Conservation (phyloP, 306 rosid species). For the Cicer cuneatum region DNA sequence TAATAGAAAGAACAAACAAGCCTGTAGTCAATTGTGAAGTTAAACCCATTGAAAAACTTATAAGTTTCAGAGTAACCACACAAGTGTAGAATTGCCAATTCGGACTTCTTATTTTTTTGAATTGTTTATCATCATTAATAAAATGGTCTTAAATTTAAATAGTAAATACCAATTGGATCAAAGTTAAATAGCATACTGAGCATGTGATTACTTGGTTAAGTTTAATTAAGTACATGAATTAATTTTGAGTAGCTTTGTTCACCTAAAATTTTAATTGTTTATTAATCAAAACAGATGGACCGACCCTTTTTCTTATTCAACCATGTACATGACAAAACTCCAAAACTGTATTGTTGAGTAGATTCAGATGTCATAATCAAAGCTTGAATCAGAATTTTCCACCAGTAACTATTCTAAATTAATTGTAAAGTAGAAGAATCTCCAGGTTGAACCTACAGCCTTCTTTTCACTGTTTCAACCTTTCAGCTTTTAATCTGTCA, state of each 20-base stretch:
- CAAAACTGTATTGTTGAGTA: neutral
- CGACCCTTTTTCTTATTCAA: constrained; percentile 11
- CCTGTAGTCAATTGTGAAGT: neutral
- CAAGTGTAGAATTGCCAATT: neutral
- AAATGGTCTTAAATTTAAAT: constrained; percentile 8
- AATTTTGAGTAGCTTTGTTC: neutral
- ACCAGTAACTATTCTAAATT: constrained; percentile 27
- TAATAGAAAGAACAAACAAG: constrained; percentile 29
- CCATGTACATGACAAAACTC: constrained; percentile 2
- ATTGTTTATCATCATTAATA: constrained; percentile 2
- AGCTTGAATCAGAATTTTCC: constrained; percentile 28
- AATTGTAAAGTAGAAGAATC: constrained; percentile 29
- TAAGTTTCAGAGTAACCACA: constrained; percentile 13
- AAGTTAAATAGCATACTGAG: neutral
- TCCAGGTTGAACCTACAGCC: constrained; percentile 24
- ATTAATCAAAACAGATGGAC: neutral
- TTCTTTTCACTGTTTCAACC: constrained; percentile 24
- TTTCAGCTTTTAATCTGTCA: neutral
- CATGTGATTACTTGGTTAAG: neutral
- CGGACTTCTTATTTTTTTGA: neutral
- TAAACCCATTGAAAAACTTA: constrained; percentile 5
- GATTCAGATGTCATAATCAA: constrained; percentile 25
- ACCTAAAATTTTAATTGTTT: neutral
- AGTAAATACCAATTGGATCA: constrained; percentile 13
- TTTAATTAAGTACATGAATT: constrained; percentile 14